Percentiles rank a stretch among this genome's conserved stretches.
These are phyloP conservation scores for Canavalia gladiata DNA, from an alignment of 306 rosid species.

Conservation along the genomic window DNA sequence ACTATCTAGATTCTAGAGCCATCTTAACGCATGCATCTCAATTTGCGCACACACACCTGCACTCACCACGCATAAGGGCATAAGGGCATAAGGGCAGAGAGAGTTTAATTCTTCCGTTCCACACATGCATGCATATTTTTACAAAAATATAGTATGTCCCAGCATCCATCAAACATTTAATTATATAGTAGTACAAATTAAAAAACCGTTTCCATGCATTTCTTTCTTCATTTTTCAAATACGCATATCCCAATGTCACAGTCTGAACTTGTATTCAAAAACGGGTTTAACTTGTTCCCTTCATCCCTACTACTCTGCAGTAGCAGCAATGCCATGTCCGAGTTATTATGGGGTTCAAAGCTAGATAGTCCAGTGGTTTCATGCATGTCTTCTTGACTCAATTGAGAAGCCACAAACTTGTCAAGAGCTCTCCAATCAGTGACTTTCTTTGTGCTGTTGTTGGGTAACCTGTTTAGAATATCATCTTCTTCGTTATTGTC, in stretches of 20 bases:
- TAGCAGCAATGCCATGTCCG: slow-evolving; percentile 64
- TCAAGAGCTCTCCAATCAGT: slow-evolving; percentile 97
- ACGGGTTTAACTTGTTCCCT: slow-evolving; percentile 68
- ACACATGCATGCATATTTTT: slow-evolving; percentile 55
- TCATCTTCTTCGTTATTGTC: slow-evolving; percentile 64
- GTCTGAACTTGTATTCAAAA: slow-evolving; percentile 69
- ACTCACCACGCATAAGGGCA: slow-evolving; percentile 6
- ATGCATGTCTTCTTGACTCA: slow-evolving; percentile 74
- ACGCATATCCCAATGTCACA: slow-evolving; percentile 94
- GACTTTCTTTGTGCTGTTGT: slow-evolving; percentile 55
- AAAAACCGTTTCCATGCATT: slow-evolving; percentile 24
- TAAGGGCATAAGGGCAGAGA: slow-evolving; percentile 6
- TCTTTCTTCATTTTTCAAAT: slow-evolving; percentile 66
- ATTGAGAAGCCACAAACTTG: slow-evolving; percentile 95
- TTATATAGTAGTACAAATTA: slow-evolving; percentile 40
- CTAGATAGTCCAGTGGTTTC: slow-evolving; percentile 58
- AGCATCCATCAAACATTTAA: slow-evolving; percentile 49
- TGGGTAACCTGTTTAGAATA: slow-evolving; percentile 37
- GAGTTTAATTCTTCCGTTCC: slow-evolving; percentile 52
- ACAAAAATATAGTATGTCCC: slow-evolving; percentile 55
- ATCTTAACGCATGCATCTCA: slow-evolving; percentile 53
- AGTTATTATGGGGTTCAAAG: slow-evolving; percentile 52
- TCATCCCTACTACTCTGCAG: slow-evolving; percentile 65
- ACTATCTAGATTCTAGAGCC: slow-evolving; percentile 45
- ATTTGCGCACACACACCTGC: slow-evolving; percentile 28